Evolutionary conservation across 352 stramenopile species (phyloP), one percentile per base, ranked within the genome.

Genomic region (Globisporangium alternatum): DNA sequence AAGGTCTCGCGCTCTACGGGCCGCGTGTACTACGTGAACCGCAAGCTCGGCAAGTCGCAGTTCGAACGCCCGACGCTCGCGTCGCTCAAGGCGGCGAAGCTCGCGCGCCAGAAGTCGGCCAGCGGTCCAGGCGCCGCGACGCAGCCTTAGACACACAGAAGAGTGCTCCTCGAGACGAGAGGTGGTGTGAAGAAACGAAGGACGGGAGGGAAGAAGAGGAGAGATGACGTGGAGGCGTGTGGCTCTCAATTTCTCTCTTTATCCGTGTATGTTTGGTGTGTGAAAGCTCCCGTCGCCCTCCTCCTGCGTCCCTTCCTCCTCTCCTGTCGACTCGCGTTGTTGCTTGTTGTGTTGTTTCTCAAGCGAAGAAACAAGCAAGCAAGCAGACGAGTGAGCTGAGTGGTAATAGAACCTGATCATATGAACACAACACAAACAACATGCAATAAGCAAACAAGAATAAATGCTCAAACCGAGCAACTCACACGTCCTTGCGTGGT

Each of bases 1-100:
- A 95, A 95, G 79, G 84, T 95, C 54, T 92, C 81, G 35, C 84
- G 86, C 63, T 93, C 85, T 8, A 95, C 84, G 19, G 86, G 86
- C 17, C 85, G 86, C 48, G 86, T 95, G 60, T 95, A 95, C 76
- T 95, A 95, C 70, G 84, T 93, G 54, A 95, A 95, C 74, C 85
- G 84, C 62, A 91, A 91, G 79, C 77, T 93, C 7, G 82, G 84
- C 66, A 90, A 93, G 67, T 93, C 86, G 12, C 86, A 95, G 76
- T 95, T 92, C 49, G 85, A 93, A 59, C 83, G 83, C 35, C 86
- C 86, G 45, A 93, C 86, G 65, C 79, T 95, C 54, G 86, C 86
- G 59, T 93, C 84, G 44, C 72, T 95, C 56, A 95, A 93, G 81
- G 83, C 83, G 47, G 80, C 89, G 76, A 93, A 90, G 69, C 59